Evolutionary conservation across 2,329 filamentous ascomycete species (phyloP).

Genomic region (Calonectria multiphialidica): DNA sequence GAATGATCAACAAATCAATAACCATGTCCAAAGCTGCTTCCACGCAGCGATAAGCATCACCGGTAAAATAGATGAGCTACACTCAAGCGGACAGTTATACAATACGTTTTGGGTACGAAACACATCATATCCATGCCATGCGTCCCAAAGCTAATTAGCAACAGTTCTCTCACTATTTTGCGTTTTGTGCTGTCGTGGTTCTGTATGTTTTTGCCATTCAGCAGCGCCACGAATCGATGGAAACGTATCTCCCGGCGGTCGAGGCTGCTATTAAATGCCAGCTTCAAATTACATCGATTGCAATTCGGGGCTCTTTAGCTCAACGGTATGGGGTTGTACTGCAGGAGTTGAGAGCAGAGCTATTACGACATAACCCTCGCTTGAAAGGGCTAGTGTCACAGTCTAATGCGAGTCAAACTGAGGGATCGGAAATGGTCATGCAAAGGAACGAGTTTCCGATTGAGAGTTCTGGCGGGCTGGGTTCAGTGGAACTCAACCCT

Average conservation of each 20-base stretch:
- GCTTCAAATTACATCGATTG: conserved; percentile 51
- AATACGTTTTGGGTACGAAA: conserved; percentile 28
- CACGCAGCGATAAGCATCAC: conserved; percentile 56
- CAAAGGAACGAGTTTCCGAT: background rate
- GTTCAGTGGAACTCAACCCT: background rate
- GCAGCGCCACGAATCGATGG: conserved; percentile 41
- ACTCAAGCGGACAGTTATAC: conserved; percentile 21
- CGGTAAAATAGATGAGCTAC: conserved; percentile 49
- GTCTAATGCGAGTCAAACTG: background rate
- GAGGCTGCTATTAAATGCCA: conserved; percentile 55
- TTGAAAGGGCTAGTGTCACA: conserved; percentile 16
- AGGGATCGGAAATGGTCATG: background rate
- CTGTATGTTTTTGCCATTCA: conserved; percentile 60
- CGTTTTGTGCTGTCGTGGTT: conserved; percentile 58
- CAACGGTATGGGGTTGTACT: conserved; percentile 57
- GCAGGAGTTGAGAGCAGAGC: conserved; percentile 48
- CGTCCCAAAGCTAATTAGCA: conserved; percentile 2
- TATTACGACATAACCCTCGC: conserved; percentile 39
- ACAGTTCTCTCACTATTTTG: conserved; percentile 52
- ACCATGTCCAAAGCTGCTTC: conserved; percentile 44
- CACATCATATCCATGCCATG: too few species aligned
- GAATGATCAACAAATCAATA: conserved; percentile 29
- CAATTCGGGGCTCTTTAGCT: conserved; percentile 52
- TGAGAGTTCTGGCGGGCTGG: background rate
- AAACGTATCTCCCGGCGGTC: conserved; percentile 47